Base-by-base conservation (phyloP, 176 grass and related monocot genomes). In the Triticum timopheevii region DNA sequence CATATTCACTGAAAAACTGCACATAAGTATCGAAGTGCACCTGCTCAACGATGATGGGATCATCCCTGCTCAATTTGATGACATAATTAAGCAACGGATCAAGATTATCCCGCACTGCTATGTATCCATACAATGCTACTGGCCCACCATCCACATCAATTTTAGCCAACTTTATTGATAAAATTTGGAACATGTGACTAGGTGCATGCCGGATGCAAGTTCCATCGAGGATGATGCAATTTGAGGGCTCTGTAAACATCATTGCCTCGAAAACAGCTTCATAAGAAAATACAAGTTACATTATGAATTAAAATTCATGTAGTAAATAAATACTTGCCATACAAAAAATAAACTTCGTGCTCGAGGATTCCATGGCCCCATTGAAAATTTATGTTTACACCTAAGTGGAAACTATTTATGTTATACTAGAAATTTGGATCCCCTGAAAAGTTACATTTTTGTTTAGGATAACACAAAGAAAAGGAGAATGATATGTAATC, bases 31-130 rank as follows among this genome's bases (percentile, higher is more conserved):
- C 6, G 0, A 33, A 19, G 25, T 58, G 17, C 6, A 78, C 75
- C 75, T 77, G 49, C 50, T 59, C 28, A 28, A 59, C 19, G 2
- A 59, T 36, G 50, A 78, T 78, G 75, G 30, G 75, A 59, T 59
- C 30, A 13, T 78, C 17, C 73, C 27, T 76, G 24, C 45, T 31
- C 13, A n/a, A 22, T 13, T 78, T 58, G 19, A 58, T 3, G 22
- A 78, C 4, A 78, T 78, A 78, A 23, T 78, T 78, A 59, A 58
- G 50, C 52, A 78, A 59, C 6, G 50, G 49, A n/a, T 78, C 52
- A 5, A 12, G 30, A 78, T 12, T 3, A 78, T 61, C 76, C 76
- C 9, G 19, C 11, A 58, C 30, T 58, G 31, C 74, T 36, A 78
- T 78, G 19, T 78, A 78, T 59, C 45, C 73, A 76, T 76, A 76